These are phyloP conservation scores for Penicillium soppii DNA, from an alignment of 495 filamentous ascomycete species.

Conservation along the genomic window DNA sequence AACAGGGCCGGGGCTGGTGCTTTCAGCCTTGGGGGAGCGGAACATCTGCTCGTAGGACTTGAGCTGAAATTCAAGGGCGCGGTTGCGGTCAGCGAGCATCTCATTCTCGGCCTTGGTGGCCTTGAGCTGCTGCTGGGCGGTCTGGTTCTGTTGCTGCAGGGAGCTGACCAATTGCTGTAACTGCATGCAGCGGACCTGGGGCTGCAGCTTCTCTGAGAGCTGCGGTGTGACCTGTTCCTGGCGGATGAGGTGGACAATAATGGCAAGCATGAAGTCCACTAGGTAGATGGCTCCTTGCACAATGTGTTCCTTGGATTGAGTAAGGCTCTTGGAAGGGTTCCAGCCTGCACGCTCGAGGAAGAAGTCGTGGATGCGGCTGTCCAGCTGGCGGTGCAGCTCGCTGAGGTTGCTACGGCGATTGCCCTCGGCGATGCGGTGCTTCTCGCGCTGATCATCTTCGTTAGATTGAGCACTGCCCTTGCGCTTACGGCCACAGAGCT, in stretches of 20 bases:
- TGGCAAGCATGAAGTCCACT: slow-evolving; percentile 43
- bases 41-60: slow-evolving; percentile 46
- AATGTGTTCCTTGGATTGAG: slow-evolving; percentile 49
- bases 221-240: slow-evolving; percentile 43
- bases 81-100: slow-evolving; percentile 37
- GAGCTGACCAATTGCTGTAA: slow-evolving; percentile 37
- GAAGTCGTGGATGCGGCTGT: slow-evolving; percentile 41
- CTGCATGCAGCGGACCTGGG: slow-evolving; percentile 45
- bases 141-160: slow-evolving; percentile 44
- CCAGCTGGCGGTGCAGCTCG: slow-evolving; percentile 42
- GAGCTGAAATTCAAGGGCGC: slow-evolving; percentile 41
- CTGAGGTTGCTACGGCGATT: slow-evolving; percentile 48
- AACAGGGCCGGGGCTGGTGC: slow-evolving; percentile 27
- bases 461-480: slow-evolving; percentile 38
- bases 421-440: slow-evolving; percentile 48
- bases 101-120: slow-evolving; percentile 41
- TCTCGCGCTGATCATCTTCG: slow-evolving; percentile 47
- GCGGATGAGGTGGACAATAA: slow-evolving; percentile 41
- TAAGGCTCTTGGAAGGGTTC: slow-evolving; percentile 46
- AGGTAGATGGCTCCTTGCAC: slow-evolving; percentile 45
- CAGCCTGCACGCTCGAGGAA: slow-evolving; percentile 47
- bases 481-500: slow-evolving; percentile 47
- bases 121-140: slow-evolving; percentile 36
- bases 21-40: slow-evolving; percentile 40
- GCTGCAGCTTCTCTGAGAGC: slow-evolving; percentile 43